phyloP scores from a whole-genome alignment of 257 asterid species.

The Thymus mandschuricus region DNA sequence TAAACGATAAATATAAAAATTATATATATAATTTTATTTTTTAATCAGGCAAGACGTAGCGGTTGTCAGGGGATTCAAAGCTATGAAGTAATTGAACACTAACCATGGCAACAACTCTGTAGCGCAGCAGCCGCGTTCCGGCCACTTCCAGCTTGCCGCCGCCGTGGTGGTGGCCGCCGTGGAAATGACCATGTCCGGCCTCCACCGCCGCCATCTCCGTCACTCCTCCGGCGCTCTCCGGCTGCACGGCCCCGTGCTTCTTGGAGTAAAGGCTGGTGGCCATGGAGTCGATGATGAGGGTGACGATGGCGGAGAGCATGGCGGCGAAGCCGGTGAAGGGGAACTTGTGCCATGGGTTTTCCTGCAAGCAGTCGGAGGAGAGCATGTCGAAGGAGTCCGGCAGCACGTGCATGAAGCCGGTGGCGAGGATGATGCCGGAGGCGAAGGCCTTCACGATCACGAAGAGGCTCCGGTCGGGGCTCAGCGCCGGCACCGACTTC shows the following conservation, averaged over 20 bases:
- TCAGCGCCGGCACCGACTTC: conserved; percentile 48
- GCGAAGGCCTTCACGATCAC: conserved; percentile 60
- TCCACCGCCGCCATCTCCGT: conserved; percentile 45
- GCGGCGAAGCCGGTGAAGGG: conserved; percentile 63
- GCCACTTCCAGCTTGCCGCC: no score
- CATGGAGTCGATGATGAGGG: conserved; percentile 60
- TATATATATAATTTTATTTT: no score
- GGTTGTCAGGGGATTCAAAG: no score
- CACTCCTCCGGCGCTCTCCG: conserved; percentile 32
- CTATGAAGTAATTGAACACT: no score
- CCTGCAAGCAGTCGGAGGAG: conserved; percentile 48
- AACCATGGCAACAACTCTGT: no score
- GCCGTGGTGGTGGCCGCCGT: no score
- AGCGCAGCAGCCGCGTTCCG: no score
- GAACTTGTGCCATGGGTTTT: conserved; percentile 34
- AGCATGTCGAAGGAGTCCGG: conserved; percentile 70
- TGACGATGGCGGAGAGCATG: conserved; percentile 58
- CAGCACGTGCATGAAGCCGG: conserved; percentile 68
- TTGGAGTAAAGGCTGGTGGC: conserved; percentile 57
- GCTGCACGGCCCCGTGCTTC: conserved; percentile 27
- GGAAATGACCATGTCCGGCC: not conserved
- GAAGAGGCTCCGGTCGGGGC: conserved; percentile 48
- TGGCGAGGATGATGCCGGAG: conserved; percentile 57
- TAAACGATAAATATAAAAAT: no score
- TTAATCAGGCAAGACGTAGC: no score